Percentiles rank a stretch among this genome's conserved stretches.
Evolutionary conservation across 257 asterid genomes (phyloP).

Genomic region (Gentiana macrophylla): DNA sequence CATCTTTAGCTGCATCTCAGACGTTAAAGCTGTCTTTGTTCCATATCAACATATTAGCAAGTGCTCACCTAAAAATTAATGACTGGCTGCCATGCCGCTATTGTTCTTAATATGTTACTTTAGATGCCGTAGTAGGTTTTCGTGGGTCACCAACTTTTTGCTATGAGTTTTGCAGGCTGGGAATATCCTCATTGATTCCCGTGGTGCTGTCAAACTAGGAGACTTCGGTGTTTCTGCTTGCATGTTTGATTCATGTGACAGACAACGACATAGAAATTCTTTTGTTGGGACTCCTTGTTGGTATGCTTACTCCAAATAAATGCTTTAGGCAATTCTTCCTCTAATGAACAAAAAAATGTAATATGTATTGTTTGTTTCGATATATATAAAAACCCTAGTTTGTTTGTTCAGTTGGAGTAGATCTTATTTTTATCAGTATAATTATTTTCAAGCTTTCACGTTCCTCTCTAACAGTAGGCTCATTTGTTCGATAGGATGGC

Average conservation of each 20-base stretch:
- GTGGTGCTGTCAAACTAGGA: conserved; percentile 88
- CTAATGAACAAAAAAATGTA: not conserved
- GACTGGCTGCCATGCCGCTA: no score
- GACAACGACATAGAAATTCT: conserved; percentile 89
- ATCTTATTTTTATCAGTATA: not conserved
- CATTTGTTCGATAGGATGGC: conserved; percentile 77
- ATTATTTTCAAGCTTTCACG: not conserved
- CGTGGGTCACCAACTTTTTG: not conserved
- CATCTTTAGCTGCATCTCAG: no score
- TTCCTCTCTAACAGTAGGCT: conserved; percentile 2
- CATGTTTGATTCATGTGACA: conserved; percentile 90
- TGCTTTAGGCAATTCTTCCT: conserved; percentile 2
- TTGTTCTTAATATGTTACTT: not conserved
- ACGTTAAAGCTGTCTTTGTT: no score
- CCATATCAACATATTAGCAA: no score
- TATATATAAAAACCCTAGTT: not conserved
- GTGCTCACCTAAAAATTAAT: no score
- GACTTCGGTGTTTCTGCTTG: conserved; percentile 99
- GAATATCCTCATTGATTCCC: conserved; percentile 74
- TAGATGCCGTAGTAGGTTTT: not conserved
- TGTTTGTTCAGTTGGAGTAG: not conserved
- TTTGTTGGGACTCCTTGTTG: conserved; percentile 99
- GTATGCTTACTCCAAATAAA: conserved; percentile 33
- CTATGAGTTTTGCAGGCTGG: conserved; percentile 61
- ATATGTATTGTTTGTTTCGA: not conserved